A percentile compares a stretch with the other conserved stretches of the same genome.
Conservation (phyloP, 129 eudicot species). For the Smallanthus sonchifolius region DNA sequence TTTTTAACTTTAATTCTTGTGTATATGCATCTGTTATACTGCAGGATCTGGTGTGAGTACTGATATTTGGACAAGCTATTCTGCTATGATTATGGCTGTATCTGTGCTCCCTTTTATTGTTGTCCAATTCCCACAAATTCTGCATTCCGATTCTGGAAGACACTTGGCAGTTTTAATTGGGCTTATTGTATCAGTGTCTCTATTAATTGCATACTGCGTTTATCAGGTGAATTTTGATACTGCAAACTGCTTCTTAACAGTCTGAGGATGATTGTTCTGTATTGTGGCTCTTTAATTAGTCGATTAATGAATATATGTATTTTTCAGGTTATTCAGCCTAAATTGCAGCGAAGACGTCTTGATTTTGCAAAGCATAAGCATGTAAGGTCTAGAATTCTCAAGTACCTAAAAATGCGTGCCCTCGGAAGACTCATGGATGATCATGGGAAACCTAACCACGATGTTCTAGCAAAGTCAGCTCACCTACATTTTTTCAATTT, state of each 20-base stretch:
- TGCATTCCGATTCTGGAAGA: slow-evolving; percentile 69
- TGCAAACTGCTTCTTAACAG: slow-evolving; percentile 2
- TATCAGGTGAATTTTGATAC: slow-evolving; percentile 62
- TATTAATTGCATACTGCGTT: slow-evolving; percentile 62
- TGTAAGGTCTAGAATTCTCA: slow-evolving; percentile 56
- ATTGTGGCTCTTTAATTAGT: not conserved
- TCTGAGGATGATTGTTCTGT: not conserved
- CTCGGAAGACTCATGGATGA: slow-evolving; percentile 56
- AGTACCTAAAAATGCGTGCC: slow-evolving; percentile 45
- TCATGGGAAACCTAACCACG: slow-evolving; percentile 49
- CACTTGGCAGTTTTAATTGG: slow-evolving; percentile 69
- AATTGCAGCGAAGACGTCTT: slow-evolving; percentile 63
- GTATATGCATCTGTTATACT: slow-evolving; percentile 17
- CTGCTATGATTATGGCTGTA: slow-evolving; percentile 74
- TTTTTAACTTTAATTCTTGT: not conserved
- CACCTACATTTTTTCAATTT: not conserved
- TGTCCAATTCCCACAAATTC: slow-evolving; percentile 72
- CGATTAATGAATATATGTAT: not conserved
- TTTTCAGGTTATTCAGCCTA: slow-evolving; percentile 69
- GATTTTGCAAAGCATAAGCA: slow-evolving; percentile 79
- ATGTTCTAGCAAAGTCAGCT: slow-evolving; percentile 52
- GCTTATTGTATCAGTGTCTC: slow-evolving; percentile 54
- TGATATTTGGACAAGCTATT: slow-evolving; percentile 89
- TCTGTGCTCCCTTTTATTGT: slow-evolving; percentile 73
- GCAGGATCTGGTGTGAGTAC: slow-evolving; percentile 87